Conservation (phyloP, 2,329 filamentous ascomycete species). For the Lomentospora prolificans region DNA sequence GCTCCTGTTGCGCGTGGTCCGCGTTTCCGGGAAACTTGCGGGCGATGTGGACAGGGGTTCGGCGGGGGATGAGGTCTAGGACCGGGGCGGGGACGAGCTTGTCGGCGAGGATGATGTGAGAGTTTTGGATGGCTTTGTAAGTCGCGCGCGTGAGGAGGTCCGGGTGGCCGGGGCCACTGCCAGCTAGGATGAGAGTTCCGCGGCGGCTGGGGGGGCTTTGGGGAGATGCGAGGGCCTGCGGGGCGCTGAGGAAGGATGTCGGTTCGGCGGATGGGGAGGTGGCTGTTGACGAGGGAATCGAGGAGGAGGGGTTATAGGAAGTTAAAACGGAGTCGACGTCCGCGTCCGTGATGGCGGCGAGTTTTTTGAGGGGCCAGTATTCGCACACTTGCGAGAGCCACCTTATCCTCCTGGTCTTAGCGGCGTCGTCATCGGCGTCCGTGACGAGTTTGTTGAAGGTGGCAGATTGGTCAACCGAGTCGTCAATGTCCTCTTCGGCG, state of each 20-base stretch:
- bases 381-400: slow-evolving; percentile 97
- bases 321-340: slow-evolving; percentile 71
- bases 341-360: slow-evolving; percentile 68
- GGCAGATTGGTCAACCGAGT: slow-evolving; percentile 65
- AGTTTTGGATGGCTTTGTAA: slow-evolving; percentile 62
- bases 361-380: slow-evolving; percentile 85
- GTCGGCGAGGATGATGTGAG: slow-evolving; percentile 74
- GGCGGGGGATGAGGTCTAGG: slow-evolving; percentile 78
- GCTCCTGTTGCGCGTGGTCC: slow-evolving; percentile 83
- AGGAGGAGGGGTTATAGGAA: slow-evolving; percentile 36
- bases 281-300: slow-evolving; percentile 12
- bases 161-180: slow-evolving; percentile 85
- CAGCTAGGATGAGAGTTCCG: slow-evolving; percentile 77
- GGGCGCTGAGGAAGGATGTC: not conserved
- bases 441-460: slow-evolving; percentile 76
- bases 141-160: slow-evolving; percentile 81
- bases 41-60: slow-evolving; percentile 83
- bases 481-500: slow-evolving; percentile 32
- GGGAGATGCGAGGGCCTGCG: slow-evolving; percentile 8
- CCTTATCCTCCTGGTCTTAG: slow-evolving; percentile 72
- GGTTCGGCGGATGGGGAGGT: not conserved
- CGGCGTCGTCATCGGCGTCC: slow-evolving; percentile 61
- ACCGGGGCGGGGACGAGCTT: slow-evolving; percentile 80
- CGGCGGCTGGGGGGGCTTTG: slow-evolving; percentile 17
- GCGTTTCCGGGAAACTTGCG: slow-evolving; percentile 97